These are phyloP conservation scores for Tolypocladium cylindrosporum DNA, from an alignment of 2,329 filamentous ascomycete species.

Conservation along the genomic window DNA sequence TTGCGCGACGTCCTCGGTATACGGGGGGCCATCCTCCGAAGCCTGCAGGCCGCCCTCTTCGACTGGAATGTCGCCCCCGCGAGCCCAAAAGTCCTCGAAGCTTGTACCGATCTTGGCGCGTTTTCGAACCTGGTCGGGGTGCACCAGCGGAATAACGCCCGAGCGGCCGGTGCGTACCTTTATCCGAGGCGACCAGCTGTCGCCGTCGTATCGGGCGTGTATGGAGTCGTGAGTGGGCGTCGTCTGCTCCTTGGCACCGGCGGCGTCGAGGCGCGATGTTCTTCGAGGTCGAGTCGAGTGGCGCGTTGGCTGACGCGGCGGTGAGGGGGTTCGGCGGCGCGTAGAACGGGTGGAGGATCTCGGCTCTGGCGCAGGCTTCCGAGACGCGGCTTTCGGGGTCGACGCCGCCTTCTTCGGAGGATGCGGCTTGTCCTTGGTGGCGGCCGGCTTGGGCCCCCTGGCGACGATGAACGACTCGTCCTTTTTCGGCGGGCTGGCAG, in stretches of 20 bases:
- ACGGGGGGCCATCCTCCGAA: conserved; percentile 44
- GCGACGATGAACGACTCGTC: conserved; percentile 11
- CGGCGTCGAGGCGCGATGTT: conserved; percentile 27
- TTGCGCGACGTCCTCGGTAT: conserved; percentile 51
- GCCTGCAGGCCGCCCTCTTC: conserved; percentile 47
- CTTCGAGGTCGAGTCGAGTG: conserved; percentile 33
- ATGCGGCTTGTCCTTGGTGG: conserved; percentile 14
- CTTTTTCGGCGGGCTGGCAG: conserved; percentile 22
- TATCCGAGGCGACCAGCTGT: conserved; percentile 32
- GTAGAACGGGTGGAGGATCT: conserved; percentile 20
- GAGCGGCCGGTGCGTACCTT: conserved; percentile 32
- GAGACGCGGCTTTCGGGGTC: conserved; percentile 19
- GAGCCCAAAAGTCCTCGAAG: conserved; percentile 48
- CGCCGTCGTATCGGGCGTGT: conserved; percentile 8
- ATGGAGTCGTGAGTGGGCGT: conserved; percentile 6
- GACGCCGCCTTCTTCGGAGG: conserved; percentile 14
- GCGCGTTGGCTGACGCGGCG: conserved; percentile 26
- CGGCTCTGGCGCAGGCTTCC: conserved; percentile 16
- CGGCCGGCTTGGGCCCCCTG: conserved; percentile 17
- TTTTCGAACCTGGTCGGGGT: conserved; percentile 47
- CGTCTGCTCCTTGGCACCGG: conserved; percentile 6
- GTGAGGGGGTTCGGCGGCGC: conserved; percentile 31
- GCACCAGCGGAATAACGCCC: conserved; percentile 42
- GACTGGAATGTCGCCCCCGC: conserved; percentile 40
- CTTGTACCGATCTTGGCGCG: conserved; percentile 41